Evolutionary conservation across 768 basidiomycete genomes (phyloP).

Genomic region (Leccinum sublutescens): DNA sequence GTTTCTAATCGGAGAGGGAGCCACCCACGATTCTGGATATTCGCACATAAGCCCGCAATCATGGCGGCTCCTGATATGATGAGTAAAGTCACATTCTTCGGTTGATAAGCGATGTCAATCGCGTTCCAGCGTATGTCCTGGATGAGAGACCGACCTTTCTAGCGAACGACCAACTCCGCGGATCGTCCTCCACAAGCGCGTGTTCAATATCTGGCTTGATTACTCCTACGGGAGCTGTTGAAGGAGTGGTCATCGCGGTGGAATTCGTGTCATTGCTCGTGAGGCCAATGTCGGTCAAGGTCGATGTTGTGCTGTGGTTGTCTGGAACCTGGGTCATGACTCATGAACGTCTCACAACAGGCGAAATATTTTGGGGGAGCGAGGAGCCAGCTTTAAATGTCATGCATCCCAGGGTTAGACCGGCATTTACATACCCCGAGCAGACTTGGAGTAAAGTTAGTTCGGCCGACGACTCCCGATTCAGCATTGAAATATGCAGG

Average conservation of each 20-base stretch:
- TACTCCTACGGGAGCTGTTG: not conserved
- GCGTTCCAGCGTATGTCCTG: not conserved
- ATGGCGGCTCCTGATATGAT: slow-evolving; percentile 30
- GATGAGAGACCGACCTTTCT: slow-evolving; percentile 46
- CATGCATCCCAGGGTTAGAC: not conserved
- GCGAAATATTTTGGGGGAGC: not conserved
- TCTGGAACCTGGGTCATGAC: slow-evolving; percentile 8
- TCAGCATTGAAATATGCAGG: not conserved
- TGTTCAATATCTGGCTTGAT: slow-evolving; percentile 37
- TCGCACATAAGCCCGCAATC: slow-evolving; percentile 28
- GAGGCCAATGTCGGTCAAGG: not conserved
- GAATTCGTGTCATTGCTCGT: not conserved
- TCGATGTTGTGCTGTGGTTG: not conserved
- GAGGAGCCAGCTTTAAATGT: slow-evolving; percentile 6
- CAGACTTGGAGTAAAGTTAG: not conserved
- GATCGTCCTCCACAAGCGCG: slow-evolving; percentile 54
- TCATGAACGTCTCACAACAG: slow-evolving; percentile 1
- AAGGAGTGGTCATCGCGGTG: not conserved
- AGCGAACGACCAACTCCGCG: slow-evolving; percentile 54
- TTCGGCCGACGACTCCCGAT: slow-evolving; percentile 13
- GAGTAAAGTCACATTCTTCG: slow-evolving; percentile 20
- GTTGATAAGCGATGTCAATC: not conserved
- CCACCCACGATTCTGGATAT: slow-evolving; percentile 31
- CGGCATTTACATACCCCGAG: not conserved
- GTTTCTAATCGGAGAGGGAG: not conserved